Evolutionary conservation across 2,329 filamentous ascomycete species (phyloP).

Genomic region (Colletotrichum musae): DNA sequence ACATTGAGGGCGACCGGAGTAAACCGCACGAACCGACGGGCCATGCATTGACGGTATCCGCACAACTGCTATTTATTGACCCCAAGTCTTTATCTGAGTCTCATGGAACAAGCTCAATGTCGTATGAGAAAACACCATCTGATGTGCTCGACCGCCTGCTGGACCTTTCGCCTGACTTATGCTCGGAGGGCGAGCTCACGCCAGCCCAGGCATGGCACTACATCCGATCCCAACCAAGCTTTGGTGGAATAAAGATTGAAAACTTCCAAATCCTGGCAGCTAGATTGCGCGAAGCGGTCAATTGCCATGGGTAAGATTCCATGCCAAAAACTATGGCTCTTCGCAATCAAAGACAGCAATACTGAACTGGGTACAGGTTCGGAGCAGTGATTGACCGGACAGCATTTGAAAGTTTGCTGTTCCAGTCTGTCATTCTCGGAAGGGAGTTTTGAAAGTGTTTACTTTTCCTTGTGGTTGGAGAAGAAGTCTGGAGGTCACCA

Average conservation of each 20-base stretch:
- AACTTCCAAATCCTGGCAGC: conserved; percentile 47
- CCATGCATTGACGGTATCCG: conserved; percentile 47
- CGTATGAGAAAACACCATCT: conserved; percentile 39
- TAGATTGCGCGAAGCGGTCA: conserved; percentile 49
- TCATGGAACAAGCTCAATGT: neutral
- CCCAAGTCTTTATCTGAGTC: neutral
- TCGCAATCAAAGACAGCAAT: neutral
- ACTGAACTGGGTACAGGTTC: conserved; percentile 12
- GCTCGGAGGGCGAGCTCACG: conserved; percentile 53
- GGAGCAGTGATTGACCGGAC: conserved; percentile 25
- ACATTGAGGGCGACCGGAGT: conserved; percentile 46
- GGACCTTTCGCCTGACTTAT: conserved; percentile 44
- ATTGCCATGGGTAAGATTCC: conserved; percentile 52
- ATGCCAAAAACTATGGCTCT: neutral
- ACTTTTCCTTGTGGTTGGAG: too few relatives aligned
- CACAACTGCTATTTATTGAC: conserved; percentile 40
- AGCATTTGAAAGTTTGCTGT: conserved; percentile 23
- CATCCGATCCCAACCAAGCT: conserved; percentile 51
- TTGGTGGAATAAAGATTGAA: conserved; percentile 48
- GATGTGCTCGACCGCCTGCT: conserved; percentile 46
- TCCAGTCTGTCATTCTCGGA: conserved; percentile 9
- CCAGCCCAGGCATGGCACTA: conserved; percentile 56
- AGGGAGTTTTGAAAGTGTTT: neutral
- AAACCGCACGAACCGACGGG: conserved; percentile 46
- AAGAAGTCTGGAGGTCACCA: too few relatives aligned